These are phyloP conservation scores for Citrus cavaleriei DNA, from an alignment of 345 rosid species.

Conservation along the genomic window DNA sequence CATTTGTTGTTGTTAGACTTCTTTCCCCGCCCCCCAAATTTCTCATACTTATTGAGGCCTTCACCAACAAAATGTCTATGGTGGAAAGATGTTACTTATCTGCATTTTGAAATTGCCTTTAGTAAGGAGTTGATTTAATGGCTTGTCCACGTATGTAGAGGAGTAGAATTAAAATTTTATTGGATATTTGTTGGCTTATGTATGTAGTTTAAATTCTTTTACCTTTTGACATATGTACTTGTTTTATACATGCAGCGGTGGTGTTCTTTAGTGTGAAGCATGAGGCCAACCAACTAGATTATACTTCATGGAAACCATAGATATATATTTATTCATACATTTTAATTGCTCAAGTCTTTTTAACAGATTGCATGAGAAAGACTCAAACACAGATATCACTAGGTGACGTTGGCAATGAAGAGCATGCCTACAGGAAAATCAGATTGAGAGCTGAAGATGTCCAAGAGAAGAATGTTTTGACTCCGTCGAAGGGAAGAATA, in stretches of 20 bases:
- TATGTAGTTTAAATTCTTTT: neutral
- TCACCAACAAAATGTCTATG: no score
- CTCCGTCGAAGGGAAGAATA: constrained; percentile 58
- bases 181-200: neutral
- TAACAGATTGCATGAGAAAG: constrained; percentile 95
- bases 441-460: constrained; percentile 94
- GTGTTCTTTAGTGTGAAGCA: neutral
- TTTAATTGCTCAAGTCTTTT: neutral
- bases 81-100: no score
- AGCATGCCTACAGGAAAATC: constrained; percentile 81
- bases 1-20: neutral
- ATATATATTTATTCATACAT: neutral
- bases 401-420: constrained; percentile 83
- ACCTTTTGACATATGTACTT: neutral
- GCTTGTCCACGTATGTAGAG: neutral
- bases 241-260: neutral
- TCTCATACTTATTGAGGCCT: no score
- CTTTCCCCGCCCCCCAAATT: no score
- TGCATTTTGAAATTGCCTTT: neutral
- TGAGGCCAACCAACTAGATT: neutral
- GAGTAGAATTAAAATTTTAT: neutral
- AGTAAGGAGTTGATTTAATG: neutral
- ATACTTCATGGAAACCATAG: neutral
- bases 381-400: constrained; percentile 81
- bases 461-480: neutral